These are phyloP conservation scores for Hagleromyces aurorensis DNA, from an alignment of 805 yeast genomes.

Conservation along the genomic window DNA sequence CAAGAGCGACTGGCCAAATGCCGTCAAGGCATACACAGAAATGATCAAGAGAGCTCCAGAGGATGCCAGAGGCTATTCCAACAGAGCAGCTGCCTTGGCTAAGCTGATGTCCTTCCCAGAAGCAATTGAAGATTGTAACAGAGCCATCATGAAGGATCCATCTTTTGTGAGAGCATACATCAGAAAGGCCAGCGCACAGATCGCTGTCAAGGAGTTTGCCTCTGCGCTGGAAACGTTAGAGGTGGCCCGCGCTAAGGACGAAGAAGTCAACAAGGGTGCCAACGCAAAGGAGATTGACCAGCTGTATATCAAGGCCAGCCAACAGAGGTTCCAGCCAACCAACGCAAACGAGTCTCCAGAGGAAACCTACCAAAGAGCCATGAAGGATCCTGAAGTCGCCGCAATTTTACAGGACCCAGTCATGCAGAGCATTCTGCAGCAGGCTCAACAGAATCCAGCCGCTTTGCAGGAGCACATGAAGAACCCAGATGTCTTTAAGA, in stretches of 20 bases:
- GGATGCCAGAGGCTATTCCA: constrained; percentile 94
- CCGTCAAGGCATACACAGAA: constrained; percentile 90
- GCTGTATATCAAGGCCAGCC: constrained; percentile 65
- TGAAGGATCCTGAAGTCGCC: constrained; percentile 91
- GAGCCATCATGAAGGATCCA: constrained; percentile 84
- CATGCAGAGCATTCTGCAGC: constrained; percentile 90
- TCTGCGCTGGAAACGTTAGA: constrained; percentile 75
- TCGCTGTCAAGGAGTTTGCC: constrained; percentile 82
- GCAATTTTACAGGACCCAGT: constrained; percentile 87
- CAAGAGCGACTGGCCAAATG: constrained; percentile 93
- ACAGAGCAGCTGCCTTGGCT: constrained; percentile 95
- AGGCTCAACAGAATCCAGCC: constrained; percentile 92
- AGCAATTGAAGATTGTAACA: constrained; percentile 85
- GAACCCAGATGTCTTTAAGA: constrained; percentile 85
- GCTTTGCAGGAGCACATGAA: constrained; percentile 96
- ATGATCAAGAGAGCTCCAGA: constrained; percentile 96
- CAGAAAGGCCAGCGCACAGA: constrained; percentile 91
- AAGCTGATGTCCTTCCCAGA: constrained; percentile 97
- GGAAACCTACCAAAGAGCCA: constrained; percentile 83
- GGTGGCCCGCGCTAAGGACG: constrained; percentile 68
- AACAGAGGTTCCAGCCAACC: constrained; percentile 70
- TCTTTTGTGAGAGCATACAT: constrained; percentile 88
- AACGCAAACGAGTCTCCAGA: constrained; percentile 86
- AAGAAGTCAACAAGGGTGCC: constrained; percentile 51
- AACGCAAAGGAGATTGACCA: constrained; percentile 72